Base-by-base conservation (phyloP, 177 flowering plant genomes). In the Vitis hybrid region DNA sequence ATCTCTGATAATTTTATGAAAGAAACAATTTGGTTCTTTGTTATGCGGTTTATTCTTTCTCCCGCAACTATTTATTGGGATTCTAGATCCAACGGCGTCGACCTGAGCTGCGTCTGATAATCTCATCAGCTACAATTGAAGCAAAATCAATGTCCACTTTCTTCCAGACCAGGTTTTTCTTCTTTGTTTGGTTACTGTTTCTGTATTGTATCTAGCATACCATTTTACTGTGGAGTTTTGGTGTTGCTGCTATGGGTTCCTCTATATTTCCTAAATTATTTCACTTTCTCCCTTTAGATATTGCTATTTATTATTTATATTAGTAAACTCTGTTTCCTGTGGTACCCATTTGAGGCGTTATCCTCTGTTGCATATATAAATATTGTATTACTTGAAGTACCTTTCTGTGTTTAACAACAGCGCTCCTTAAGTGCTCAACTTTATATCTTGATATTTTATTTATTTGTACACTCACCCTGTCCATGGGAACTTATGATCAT, bases 61-160 rank as follows among this genome's bases (percentile, higher is more conserved):
- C 18, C 18, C 54, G 52, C 51, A 27, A 46, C 35, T 64, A 20
- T n/a, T 58, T 58, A 7, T 55, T 63, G 65, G 15, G 63, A 74
- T 55, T 79, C 52, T 80, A 95, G 98, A 91, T 95, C 71, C 98
- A 93, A 80, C 82, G 87, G 17, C 94, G 98, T 64, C 82, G 99
- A 54, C 91, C 98, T 77, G 93, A 93, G 53, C 77, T 95, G 78
- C 94, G 97, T 30, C 73, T 95, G 60, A 78, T 95, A 66, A 95
- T 95, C 71, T 83, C 98, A 46, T 95, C 99, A 55, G 99, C 99
- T 66, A 95, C 99, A 73, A 95, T 95, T 82, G 98, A 95, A 74
- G 99, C 99, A 56, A 89, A 86, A 83, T 75, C 88, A 20, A 89
- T 95, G 85, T 81, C 97, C 32, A 66, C 85, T 52, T 95, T 91